phyloP scores from a whole-genome alignment of 208 protist species.

The Cochliopodium minus region DNA sequence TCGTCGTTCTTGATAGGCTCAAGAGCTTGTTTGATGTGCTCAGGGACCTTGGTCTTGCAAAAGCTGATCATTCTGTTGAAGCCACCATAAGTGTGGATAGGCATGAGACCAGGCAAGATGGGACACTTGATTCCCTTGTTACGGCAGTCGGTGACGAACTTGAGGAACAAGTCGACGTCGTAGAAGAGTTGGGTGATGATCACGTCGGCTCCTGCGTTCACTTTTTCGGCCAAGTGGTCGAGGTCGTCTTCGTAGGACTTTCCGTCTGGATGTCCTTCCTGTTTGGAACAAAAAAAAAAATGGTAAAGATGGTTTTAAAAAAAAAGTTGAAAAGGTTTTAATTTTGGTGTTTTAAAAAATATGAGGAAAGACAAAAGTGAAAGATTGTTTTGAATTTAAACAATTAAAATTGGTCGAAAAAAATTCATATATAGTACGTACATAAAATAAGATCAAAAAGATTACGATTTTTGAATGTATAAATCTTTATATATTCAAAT shows the following conservation, averaged over 20 bases:
- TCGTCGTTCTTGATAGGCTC: constrained; percentile 39
- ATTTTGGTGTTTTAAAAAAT: constrained; percentile 4
- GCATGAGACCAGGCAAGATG: constrained; percentile 77
- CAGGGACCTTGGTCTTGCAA: constrained; percentile 34
- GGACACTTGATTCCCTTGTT: constrained; percentile 65
- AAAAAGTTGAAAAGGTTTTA: neutral
- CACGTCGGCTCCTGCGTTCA: constrained; percentile 78
- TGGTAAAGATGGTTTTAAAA: neutral
- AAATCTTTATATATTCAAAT: too few relatives aligned
- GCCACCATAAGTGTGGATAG: constrained; percentile 48
- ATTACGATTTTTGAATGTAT: too few relatives aligned
- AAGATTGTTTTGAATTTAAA: too few relatives aligned
- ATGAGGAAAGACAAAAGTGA: neutral
- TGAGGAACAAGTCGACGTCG: constrained; percentile 62
- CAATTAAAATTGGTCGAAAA: too few relatives aligned
- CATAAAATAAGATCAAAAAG: too few relatives aligned
- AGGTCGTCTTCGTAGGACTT: constrained; percentile 53
- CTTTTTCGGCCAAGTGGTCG: constrained; percentile 72
- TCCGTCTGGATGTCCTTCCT: constrained; percentile 66
- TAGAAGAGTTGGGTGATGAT: constrained; percentile 93
- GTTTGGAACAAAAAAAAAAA: constrained; percentile 16
- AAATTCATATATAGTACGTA: too few relatives aligned
- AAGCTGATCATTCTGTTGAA: constrained; percentile 44
- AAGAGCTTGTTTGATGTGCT: constrained; percentile 14
- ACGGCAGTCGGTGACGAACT: constrained; percentile 61